Base-by-base conservation (phyloP, 768 basidiomycete genomes). In the Boletus rubropictus region DNA sequence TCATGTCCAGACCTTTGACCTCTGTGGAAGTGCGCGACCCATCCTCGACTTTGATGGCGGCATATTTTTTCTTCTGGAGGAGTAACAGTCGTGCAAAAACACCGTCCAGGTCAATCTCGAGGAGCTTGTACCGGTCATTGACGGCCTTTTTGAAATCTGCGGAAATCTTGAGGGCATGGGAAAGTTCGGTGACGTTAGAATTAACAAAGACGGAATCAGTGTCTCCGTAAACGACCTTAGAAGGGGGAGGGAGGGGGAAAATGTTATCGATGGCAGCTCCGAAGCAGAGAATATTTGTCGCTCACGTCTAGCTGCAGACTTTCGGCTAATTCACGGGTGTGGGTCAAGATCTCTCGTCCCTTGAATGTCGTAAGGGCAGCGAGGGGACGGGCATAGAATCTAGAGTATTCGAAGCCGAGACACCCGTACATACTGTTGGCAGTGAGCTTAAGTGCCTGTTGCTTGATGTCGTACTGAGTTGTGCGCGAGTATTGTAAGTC, bases 391-490 rank as follows among this genome's bases (percentile, higher is more conserved):
- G 96, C 96, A 55, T 93, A 97, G 74, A 98, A 98, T 41, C 96
- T 75, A 9, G 96, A 97, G 57, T 92, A 88, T 61, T 94, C 92
- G 63, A 97, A 98, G 39, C 96, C 96, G 18, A 99, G 83, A 74
- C 96, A 99, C 15, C 96, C 96, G 66, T 99, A 99, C 96, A 98
- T 99, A 75, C 90, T 94, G 72, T 99, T 98, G 40, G 96, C 96
- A 4, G 96, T 99, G 28, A 98, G 81, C 70, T 98, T 98, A 41
- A 98, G 74, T 1, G 96, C 96, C 66, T 89, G 84, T 57, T 99
- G 96, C 62, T 92, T 93, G 71, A 98, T 96, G 59, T 99, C 93
- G 60, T 86, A 98, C 89, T 97, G 59, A 2, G 47, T 22, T 12
- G 35, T 27, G 7, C 11, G 36, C 8, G 39, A 31, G 7, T 32